phyloP scores from a whole-genome alignment of 2,329 filamentous ascomycete genomes.

The Pestalotiopsis fici region DNA sequence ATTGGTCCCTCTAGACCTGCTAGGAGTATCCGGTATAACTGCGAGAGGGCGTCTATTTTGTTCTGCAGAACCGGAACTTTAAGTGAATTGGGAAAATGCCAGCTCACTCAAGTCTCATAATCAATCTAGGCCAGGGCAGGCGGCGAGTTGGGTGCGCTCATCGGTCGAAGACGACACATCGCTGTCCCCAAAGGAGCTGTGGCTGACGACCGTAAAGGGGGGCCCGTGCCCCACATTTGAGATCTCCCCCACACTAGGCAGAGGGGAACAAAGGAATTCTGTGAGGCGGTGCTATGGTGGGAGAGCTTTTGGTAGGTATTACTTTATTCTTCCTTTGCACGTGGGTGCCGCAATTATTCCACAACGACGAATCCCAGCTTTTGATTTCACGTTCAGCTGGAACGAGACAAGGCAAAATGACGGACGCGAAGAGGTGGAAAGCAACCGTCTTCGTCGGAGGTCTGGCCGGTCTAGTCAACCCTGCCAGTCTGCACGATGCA shows the following conservation, averaged over 20 bases:
- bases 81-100: slow-evolving; percentile 4
- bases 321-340: background rate
- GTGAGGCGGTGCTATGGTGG: slow-evolving; percentile 8
- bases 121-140: background rate
- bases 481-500: slow-evolving; percentile 77
- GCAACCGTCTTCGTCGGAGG: slow-evolving; percentile 92
- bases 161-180: slow-evolving; percentile 7
- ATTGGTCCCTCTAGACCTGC: slow-evolving; percentile 35
- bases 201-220: slow-evolving; percentile 4
- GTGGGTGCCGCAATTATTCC: background rate
- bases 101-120: background rate
- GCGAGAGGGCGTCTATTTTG: background rate
- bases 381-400: background rate
- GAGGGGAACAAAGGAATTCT: background rate
- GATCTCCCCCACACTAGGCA: background rate
- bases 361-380: background rate
- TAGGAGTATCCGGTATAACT: slow-evolving; percentile 12
- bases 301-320: background rate
- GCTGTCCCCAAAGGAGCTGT: background rate
- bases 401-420: slow-evolving; percentile 53
- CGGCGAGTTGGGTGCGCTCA: background rate
- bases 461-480: slow-evolving; percentile 76
- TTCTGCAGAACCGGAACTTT: background rate
- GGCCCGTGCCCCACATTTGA: background rate
- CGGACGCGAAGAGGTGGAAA: slow-evolving; percentile 81